Evolutionary conservation across 768 basidiomycete species (phyloP), one percentile per base, ranked within the genome.

Genomic region (Calocybe gangraenosa): DNA sequence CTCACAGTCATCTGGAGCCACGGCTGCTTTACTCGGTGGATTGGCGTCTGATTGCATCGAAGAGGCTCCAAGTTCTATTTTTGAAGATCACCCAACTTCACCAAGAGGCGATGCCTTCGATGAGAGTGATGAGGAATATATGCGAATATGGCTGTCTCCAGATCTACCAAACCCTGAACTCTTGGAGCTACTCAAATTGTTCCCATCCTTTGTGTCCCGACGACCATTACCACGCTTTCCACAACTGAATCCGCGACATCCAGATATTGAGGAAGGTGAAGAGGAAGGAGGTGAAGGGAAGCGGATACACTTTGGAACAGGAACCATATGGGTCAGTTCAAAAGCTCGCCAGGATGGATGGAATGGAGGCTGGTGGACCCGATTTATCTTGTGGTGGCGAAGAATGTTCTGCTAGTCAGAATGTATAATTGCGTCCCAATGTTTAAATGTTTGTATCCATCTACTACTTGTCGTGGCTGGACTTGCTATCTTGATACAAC

Each of bases 81-180:
- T 63, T 18, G 61, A 68, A 5, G 58, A 54, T 30, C 62, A 62
- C 22, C 74, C 75, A 33, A 62, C 64, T 28, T 60, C 65, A 21
- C 37, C 49, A 63, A 58, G 64, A 33, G 57, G 61, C 50, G 61
- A 67, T 46, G 43, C 53, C 46, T 55, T 60, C 55, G 44, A 55
- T 38, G 49, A 70, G 44, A 37, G 48, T 41, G 57, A 68, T 39
- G 80, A 77, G 34, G 73, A 73, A 42, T 76, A 78, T 54, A 64
- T 88, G 62, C 81, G 91, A 44, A 76, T 79, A 33, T 95, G 92
- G 92, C 84, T 79, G 0, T 79, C 82, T 4, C 88, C 92, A 15
- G 81, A 92, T 61, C 71, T 95, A 5, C 52, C 78, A 32, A 87
- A 94, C 61, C 78, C 81, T 31, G 92, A 95, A 64, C 73, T 77